These are phyloP conservation scores for Chalciporus pseudorubinellus DNA, from an alignment of 768 basidiomycete species.

Conservation along the genomic window DNA sequence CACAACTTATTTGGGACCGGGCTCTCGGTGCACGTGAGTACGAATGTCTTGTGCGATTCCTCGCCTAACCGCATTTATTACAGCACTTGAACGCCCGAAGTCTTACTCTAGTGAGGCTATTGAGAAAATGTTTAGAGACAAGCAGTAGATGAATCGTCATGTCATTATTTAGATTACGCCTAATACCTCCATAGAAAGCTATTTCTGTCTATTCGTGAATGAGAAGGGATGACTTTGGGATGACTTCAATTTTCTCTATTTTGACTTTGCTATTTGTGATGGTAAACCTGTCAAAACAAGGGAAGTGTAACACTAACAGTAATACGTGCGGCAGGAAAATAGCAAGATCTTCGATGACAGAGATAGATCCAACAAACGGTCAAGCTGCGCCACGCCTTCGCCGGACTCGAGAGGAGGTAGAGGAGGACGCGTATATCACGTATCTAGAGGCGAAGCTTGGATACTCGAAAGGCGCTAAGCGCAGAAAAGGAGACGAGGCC, in stretches of 20 bases:
- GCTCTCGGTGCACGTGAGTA: conserved; percentile 70
- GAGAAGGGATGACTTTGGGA: too few species aligned
- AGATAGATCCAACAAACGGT: too few species aligned
- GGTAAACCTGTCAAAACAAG: too few species aligned
- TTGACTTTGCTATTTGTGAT: too few species aligned
- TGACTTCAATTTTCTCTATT: too few species aligned
- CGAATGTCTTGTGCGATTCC: too few species aligned
- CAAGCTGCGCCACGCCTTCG: conserved; percentile 9
- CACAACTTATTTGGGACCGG: conserved; percentile 92
- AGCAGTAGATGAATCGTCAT: conserved; percentile 6
- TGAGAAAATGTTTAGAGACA: conserved; percentile 68
- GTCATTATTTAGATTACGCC: not conserved
- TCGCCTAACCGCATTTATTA: too few species aligned
- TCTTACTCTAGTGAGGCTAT: conserved; percentile 83
- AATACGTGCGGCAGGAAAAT: too few species aligned
- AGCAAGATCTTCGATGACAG: too few species aligned
- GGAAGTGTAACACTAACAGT: too few species aligned
- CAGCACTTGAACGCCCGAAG: conserved; percentile 82
- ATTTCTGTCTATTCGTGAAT: too few species aligned
- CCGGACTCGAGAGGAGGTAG: conserved; percentile 45
- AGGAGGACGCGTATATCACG: conserved; percentile 85
- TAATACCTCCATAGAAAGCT: not conserved
- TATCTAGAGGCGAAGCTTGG: conserved; percentile 80
- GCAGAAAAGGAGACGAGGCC: conserved; percentile 49
- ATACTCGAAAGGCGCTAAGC: conserved; percentile 41